Percentiles rank a stretch among this genome's conserved stretches.
Evolutionary conservation across 352 stramenopile species (phyloP).

Genomic region (Elongisporangium anandrum): DNA sequence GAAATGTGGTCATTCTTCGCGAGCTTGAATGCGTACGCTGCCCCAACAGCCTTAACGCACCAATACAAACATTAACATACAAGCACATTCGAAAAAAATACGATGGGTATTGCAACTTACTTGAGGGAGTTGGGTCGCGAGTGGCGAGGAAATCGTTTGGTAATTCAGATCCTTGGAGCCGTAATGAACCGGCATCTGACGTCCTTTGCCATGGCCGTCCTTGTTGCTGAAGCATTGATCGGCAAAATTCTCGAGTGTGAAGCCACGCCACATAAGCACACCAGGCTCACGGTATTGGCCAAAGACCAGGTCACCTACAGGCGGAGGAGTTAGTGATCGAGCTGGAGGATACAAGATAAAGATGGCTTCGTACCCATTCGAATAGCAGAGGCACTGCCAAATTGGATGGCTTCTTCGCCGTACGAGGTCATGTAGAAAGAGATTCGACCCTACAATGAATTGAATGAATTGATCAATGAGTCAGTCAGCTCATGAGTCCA

Average conservation of each 20-base stretch:
- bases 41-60: constrained; percentile 87
- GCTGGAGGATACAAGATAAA: background rate
- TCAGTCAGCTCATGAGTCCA: background rate
- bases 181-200: constrained; percentile 99
- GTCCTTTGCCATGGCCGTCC: constrained; percentile 93
- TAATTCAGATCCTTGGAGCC: constrained; percentile 94
- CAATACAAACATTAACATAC: background rate
- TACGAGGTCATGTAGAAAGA: constrained; percentile 96
- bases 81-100: background rate
- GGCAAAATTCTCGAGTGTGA: constrained; percentile 95
- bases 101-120: constrained; percentile 16
- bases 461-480: background rate
- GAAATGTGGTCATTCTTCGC: constrained; percentile 88
- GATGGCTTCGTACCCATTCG: constrained; percentile 22
- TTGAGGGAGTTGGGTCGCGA: constrained; percentile 97
- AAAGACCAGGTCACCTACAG: constrained; percentile 91
- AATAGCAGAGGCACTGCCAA: constrained; percentile 92
- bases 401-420: constrained; percentile 95
- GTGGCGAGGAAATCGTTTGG: constrained; percentile 96
- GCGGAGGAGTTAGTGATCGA: background rate
- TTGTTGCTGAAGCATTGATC: constrained; percentile 98
- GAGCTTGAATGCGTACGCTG: constrained; percentile 95
- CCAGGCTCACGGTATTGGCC: constrained; percentile 98
- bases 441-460: constrained; percentile 90
- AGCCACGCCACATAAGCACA: constrained; percentile 98